phyloP scores from a whole-genome alignment of 371 early-diverging fungal species.

The Mucor lusitanicus region DNA sequence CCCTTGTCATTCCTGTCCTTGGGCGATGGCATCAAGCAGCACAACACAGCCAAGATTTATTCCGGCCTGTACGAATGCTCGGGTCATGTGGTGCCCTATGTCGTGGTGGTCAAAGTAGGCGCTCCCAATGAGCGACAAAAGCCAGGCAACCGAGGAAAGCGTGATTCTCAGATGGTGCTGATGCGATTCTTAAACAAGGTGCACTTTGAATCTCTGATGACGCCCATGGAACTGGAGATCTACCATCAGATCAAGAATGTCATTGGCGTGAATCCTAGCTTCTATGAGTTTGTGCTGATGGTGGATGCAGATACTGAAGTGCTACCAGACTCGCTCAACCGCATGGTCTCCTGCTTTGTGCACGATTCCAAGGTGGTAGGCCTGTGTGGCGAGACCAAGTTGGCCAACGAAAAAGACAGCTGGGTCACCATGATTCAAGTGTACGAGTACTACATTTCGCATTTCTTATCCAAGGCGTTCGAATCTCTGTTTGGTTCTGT shows the following conservation, averaged over 20 bases:
- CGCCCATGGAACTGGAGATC: slow-evolving; percentile 85
- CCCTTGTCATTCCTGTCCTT: slow-evolving; percentile 86
- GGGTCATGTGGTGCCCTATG: slow-evolving; percentile 82
- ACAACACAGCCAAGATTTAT: slow-evolving; percentile 93
- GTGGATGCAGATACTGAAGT: slow-evolving; percentile 94
- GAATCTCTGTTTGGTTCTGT: slow-evolving; percentile 98
- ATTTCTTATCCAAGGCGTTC: slow-evolving; percentile 96
- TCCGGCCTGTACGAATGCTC: slow-evolving; percentile 83
- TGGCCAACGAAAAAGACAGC: slow-evolving; percentile 86
- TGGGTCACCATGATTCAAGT: slow-evolving; percentile 99
- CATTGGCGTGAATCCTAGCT: slow-evolving; percentile 82
- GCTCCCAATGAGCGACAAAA: slow-evolving; percentile 65
- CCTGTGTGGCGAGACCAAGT: slow-evolving; percentile 88
- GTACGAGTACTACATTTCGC: slow-evolving; percentile 98
- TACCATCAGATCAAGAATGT: slow-evolving; percentile 89
- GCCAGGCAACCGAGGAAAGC: slow-evolving; percentile 88
- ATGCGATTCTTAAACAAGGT: slow-evolving; percentile 82
- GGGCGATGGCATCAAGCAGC: slow-evolving; percentile 82
- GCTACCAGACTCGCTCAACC: slow-evolving; percentile 78
- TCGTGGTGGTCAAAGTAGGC: slow-evolving; percentile 88
- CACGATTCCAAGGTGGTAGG: slow-evolving; percentile 88
- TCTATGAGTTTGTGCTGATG: slow-evolving; percentile 89
- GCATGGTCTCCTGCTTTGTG: slow-evolving; percentile 83
- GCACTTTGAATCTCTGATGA: slow-evolving; percentile 74
- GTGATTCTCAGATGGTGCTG: slow-evolving; percentile 83